These are phyloP conservation scores for Apiospora kogelbergensis DNA, from an alignment of 2,329 filamentous ascomycete species.

Conservation along the genomic window DNA sequence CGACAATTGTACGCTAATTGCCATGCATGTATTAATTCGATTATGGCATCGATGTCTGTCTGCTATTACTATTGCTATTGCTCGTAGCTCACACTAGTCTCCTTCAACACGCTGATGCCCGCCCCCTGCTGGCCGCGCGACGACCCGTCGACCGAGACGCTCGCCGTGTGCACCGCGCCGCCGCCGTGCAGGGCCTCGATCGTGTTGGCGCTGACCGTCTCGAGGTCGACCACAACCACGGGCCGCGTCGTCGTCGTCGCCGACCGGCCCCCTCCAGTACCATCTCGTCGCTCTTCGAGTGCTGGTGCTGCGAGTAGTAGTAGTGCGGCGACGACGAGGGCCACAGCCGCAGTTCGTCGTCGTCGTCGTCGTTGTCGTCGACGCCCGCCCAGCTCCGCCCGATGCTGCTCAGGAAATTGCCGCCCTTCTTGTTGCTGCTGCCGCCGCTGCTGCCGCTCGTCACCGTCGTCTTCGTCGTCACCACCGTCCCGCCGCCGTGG, in stretches of 20 bases:
- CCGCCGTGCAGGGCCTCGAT: constrained; percentile 3
- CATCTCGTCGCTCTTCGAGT: background rate
- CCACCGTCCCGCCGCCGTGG: too few relatives aligned
- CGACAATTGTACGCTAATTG: too few relatives aligned
- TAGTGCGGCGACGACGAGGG: background rate
- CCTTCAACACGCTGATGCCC: background rate
- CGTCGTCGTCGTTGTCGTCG: constrained; percentile 13
- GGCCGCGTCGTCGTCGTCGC: background rate
- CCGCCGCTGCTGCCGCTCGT: background rate
- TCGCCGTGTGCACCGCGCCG: constrained; percentile 5
- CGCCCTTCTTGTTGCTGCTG: constrained; percentile 5
- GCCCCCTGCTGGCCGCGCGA: background rate
- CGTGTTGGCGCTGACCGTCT: background rate
- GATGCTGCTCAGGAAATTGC: background rate
- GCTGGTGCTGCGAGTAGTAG: background rate
- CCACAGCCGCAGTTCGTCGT: constrained; percentile 18
- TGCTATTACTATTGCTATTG: too few relatives aligned
- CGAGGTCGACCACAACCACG: background rate
- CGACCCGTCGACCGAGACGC: background rate
- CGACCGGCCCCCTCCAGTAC: background rate
- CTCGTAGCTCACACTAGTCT: constrained; percentile 1
- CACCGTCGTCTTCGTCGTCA: too few relatives aligned
- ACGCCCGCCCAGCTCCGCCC: background rate
- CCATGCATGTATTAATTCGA: too few relatives aligned
- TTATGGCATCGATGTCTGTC: too few relatives aligned